These are phyloP conservation scores for Phytopythium helicoides DNA, from an alignment of 352 stramenopile species.

Conservation along the genomic window DNA sequence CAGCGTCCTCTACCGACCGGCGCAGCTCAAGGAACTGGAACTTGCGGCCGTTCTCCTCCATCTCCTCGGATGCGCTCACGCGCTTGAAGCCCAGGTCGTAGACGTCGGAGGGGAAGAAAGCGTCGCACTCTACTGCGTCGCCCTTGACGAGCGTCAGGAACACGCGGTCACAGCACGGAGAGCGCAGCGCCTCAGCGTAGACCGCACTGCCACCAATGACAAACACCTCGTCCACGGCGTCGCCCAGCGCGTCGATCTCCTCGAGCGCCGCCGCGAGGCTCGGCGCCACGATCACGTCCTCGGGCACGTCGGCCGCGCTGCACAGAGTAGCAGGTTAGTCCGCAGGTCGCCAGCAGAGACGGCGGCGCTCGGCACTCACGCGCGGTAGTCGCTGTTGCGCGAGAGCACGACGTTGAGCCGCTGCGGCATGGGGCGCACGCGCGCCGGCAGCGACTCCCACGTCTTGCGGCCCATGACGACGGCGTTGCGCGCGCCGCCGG, in stretches of 20 bases:
- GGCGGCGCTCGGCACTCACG: no score
- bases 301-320: conserved; percentile 38
- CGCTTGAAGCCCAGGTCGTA: conserved; percentile 49
- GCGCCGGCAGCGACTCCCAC: conserved; percentile 97
- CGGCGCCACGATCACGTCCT: conserved; percentile 82
- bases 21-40: conserved; percentile 79
- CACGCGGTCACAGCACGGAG: conserved; percentile 81
- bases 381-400: conserved; percentile 57
- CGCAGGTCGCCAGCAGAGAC: no score
- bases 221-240: conserved; percentile 92
- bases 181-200: conserved; percentile 92
- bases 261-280: conserved; percentile 92
- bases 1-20: conserved; percentile 17
- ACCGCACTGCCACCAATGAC: conserved; percentile 96
- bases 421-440: conserved; percentile 94
- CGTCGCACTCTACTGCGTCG: conserved; percentile 84
- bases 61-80: conserved; percentile 41
- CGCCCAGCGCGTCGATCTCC: conserved; percentile 59
- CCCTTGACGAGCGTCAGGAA: conserved; percentile 92
- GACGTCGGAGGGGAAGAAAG: conserved; percentile 88
- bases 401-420: conserved; percentile 97
- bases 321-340: no score
- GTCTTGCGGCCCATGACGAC: conserved; percentile 99
- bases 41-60: conserved; percentile 74
- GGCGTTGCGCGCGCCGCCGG: conserved; percentile 74